Evolutionary conservation across 2,329 filamentous ascomycete species (phyloP), one percentile per base, ranked within the genome.

Genomic region (Botrytis elliptica): DNA sequence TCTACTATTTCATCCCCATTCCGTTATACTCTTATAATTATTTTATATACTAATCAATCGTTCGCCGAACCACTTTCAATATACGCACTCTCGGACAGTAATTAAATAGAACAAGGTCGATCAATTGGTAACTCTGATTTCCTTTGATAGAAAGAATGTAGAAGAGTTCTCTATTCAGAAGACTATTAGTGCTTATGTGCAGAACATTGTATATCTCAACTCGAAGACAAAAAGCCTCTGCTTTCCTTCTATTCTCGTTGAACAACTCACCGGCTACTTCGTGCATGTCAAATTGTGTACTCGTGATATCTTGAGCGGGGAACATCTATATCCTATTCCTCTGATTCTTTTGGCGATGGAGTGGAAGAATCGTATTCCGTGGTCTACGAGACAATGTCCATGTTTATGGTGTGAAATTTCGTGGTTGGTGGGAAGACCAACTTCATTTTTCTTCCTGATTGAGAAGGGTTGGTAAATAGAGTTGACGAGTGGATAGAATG

Each of bases 11-110:
- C 36, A 38, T 38, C 5, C 4, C 5, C 36, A 38, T 38, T 6
- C 36, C 36, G 8, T 38, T 38, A 38, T 1, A 8, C 36, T 38
- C 36, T 38, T 6, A 38, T 38, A 8, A 38, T 38, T 6, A 38
- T 38, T 38, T 38, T 38, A 38, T 38, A 6, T 38, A 38, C 36
- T 38, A 38, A 38, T 29, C n/a, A n/a, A n/a, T n/a, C n/a, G 18
- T 18, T 60, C 16, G 57, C 29, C 14, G 5, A 22, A 10, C 12
- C 57, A 4, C 33, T 9, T 20, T 2, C 3, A 18, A 62, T 16
- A 4, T 1, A 22, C 36, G 36, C 10, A 0, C 59, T 16, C 2
- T 14, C 12, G 2, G 16, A 1, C 3, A 40, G 33, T 62, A 20
- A 36, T 4, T 4, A 22, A 36, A 22, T 5, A 22, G 33, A 20